Percentiles rank a stretch among this genome's conserved stretches.
phyloP scores from a whole-genome alignment of 768 basidiomycete genomes.

The Leccinum truebloodii region DNA sequence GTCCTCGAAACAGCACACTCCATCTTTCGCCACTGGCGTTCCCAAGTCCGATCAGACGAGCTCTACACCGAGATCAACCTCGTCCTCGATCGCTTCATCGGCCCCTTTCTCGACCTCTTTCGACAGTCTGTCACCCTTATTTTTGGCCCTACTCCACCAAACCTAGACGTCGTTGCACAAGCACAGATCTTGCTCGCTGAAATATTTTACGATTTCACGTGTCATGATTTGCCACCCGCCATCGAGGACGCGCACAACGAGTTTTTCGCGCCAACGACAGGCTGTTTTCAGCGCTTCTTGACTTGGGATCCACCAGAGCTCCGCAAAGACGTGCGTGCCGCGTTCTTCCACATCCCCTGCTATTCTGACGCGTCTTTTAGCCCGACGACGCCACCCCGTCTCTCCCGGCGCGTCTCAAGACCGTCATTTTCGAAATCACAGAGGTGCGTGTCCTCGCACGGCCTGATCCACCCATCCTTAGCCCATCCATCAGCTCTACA shows the following conservation, averaged over 20 bases:
- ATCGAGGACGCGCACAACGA: conserved; percentile 86
- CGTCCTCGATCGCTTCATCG: conserved; percentile 80
- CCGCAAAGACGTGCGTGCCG: conserved; percentile 56
- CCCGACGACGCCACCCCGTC: conserved; percentile 82
- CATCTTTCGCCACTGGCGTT: conserved; percentile 93
- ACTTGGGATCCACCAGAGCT: conserved; percentile 75
- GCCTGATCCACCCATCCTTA: neutral
- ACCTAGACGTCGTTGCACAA: conserved; percentile 60
- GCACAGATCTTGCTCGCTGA: conserved; percentile 78
- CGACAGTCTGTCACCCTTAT: conserved; percentile 59
- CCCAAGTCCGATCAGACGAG: conserved; percentile 82
- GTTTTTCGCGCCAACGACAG: conserved; percentile 72
- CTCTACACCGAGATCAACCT: conserved; percentile 92
- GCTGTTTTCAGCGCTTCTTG: conserved; percentile 81
- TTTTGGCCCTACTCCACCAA: conserved; percentile 40
- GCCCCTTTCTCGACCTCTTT: conserved; percentile 84
- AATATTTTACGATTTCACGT: conserved; percentile 91
- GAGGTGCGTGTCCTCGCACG: conserved; percentile 54
- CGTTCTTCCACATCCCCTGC: neutral
- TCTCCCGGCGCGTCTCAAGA: conserved; percentile 87
- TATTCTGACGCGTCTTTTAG: conserved; percentile 37
- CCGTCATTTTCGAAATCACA: conserved; percentile 85
- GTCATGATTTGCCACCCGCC: conserved; percentile 92
- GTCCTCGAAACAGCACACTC: conserved; percentile 95
- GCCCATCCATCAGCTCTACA: conserved; percentile 55